phyloP scores from a whole-genome alignment of 1,284 basidiomycete species.

The Cryptococcus jaspeensis region DNA sequence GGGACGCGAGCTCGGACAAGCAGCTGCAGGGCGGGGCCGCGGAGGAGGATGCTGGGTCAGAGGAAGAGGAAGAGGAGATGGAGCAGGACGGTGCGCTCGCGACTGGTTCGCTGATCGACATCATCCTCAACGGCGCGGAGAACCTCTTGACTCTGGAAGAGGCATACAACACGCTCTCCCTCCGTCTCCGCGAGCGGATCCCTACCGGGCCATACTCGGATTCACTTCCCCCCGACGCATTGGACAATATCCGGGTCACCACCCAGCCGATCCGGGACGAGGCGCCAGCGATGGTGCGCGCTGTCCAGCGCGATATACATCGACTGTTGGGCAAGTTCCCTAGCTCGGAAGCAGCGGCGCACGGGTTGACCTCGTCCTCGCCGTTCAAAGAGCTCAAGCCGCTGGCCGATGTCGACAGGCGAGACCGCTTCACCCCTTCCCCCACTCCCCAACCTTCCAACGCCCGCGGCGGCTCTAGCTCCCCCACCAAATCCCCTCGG shows the following conservation, averaged over 20 bases:
- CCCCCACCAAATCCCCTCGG: constrained; percentile 16
- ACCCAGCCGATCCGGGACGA: constrained; percentile 39
- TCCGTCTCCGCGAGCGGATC: constrained; percentile 26
- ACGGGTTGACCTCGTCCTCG: constrained; percentile 15
- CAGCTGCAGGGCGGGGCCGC: constrained; percentile 5
- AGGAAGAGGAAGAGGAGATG: constrained; percentile 36
- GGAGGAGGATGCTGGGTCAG: constrained; percentile 13
- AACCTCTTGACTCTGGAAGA: constrained; percentile 48
- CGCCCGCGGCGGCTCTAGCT: constrained; percentile 3
- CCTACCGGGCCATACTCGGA: constrained; percentile 4
- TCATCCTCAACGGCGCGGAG: constrained; percentile 44
- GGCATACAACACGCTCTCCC: constrained; percentile 38
- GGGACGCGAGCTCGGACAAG: background rate
- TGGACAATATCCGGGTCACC: constrained; percentile 15
- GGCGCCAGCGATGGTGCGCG: constrained; percentile 43
- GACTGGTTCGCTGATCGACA: constrained; percentile 34
- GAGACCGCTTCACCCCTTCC: constrained; percentile 23
- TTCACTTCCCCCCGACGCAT: background rate
- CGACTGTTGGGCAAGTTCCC: constrained; percentile 43
- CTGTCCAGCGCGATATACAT: constrained; percentile 41
- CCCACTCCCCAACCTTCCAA: constrained; percentile 18
- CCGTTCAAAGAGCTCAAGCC: constrained; percentile 37
- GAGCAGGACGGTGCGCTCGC: constrained; percentile 40
- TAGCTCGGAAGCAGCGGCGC: constrained; percentile 19
- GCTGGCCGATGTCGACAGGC: constrained; percentile 9